phyloP scores from a whole-genome alignment of 2,329 filamentous ascomycete species.

The Capronia americana region DNA sequence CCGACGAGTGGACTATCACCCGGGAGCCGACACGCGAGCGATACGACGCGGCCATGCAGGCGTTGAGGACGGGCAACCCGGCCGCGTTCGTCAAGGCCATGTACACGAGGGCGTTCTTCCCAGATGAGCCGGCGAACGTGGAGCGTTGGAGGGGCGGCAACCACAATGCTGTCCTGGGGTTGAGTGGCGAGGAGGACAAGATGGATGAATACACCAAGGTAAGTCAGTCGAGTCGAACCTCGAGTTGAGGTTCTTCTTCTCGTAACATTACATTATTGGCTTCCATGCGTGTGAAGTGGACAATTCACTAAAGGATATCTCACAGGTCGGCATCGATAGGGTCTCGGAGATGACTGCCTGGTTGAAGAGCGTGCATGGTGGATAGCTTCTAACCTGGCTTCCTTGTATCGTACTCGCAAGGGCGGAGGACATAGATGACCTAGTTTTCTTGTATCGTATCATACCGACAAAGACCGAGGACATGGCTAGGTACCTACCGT shows the following conservation, averaged over 20 bases:
- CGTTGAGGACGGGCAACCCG: neutral
- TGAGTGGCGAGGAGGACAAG: neutral
- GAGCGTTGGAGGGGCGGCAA: neutral
- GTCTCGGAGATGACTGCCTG: neutral
- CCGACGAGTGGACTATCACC: neutral
- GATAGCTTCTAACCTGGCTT: neutral
- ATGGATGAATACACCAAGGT: neutral
- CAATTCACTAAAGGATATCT: too few relatives aligned
- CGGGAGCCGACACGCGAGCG: neutral
- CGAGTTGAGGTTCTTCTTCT: too few relatives aligned
- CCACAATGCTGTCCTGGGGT: neutral
- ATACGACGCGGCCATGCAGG: neutral
- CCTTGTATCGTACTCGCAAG: neutral
- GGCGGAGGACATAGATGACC: too few relatives aligned
- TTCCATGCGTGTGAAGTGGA: too few relatives aligned
- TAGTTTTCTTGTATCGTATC: too few relatives aligned
- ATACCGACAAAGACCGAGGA: too few relatives aligned
- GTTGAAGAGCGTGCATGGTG: constrained; percentile 2
- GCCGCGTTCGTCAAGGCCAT: neutral
- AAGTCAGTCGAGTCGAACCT: too few relatives aligned
- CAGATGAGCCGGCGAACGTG: neutral
- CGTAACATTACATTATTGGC: too few relatives aligned
- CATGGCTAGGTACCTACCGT: too few relatives aligned
- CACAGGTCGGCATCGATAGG: neutral
- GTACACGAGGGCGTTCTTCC: constrained; percentile 2